A percentile compares a stretch with the other conserved stretches of the same genome.
phyloP scores from a whole-genome alignment of 768 basidiomycete genomes.

The Leccinum variicolor region DNA sequence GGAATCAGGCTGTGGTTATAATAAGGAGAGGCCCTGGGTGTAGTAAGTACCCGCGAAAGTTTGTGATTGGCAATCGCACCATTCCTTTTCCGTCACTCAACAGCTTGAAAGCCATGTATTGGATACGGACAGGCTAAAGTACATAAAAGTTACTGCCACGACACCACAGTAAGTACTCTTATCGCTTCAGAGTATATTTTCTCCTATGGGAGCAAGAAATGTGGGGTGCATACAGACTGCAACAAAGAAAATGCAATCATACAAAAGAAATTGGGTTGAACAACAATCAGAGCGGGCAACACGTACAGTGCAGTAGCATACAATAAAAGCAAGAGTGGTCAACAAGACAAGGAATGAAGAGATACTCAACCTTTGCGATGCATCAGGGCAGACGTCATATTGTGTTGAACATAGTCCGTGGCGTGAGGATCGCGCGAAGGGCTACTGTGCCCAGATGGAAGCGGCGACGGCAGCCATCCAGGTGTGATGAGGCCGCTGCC shows the following conservation, averaged over 20 bases:
- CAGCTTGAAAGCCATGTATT: neutral
- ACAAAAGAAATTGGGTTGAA: neutral
- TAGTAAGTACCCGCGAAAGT: neutral
- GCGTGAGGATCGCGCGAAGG: slow-evolving; percentile 27
- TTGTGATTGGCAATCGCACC: too few species aligned
- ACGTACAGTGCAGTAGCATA: slow-evolving; percentile 1
- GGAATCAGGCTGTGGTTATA: neutral
- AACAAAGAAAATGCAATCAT: slow-evolving; percentile 13
- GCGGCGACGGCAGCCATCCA: slow-evolving; percentile 55
- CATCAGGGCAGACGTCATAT: slow-evolving; percentile 22
- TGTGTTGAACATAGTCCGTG: slow-evolving; percentile 29
- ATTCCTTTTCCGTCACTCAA: too few species aligned
- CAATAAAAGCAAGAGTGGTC: neutral
- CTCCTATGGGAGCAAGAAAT: slow-evolving; percentile 4
- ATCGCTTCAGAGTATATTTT: slow-evolving; percentile 1
- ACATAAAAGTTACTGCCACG: neutral
- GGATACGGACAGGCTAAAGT: neutral
- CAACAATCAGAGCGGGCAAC: slow-evolving; percentile 3
- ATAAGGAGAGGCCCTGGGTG: neutral
- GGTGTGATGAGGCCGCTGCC: slow-evolving; percentile 85
- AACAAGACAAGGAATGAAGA: slow-evolving; percentile 4
- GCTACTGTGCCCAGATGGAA: slow-evolving; percentile 53
- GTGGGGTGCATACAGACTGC: slow-evolving; percentile 12
- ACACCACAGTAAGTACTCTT: neutral
- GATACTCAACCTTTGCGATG: slow-evolving; percentile 24